Conservation (phyloP, 495 filamentous ascomycete genomes). For the Geoglossum glabrum region DNA sequence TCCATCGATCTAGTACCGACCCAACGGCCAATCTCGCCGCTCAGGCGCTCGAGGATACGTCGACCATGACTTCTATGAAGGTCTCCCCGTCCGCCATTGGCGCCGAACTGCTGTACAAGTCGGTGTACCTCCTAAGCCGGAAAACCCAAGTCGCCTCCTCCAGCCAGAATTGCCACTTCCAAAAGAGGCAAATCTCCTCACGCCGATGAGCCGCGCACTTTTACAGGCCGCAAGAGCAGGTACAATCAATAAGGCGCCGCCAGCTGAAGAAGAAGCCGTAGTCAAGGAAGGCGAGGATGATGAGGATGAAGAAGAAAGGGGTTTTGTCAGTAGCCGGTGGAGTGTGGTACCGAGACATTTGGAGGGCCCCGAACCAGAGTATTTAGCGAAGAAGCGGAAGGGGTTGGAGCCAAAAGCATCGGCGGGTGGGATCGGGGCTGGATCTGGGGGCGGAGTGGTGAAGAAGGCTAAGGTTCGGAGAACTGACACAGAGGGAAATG, state of each 20-base stretch:
- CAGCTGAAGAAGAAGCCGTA: conserved; percentile 1
- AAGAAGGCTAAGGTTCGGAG: conserved; percentile 60
- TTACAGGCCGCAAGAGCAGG: conserved; percentile 16
- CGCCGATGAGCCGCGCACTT: conserved; percentile 37
- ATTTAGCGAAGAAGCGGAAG: conserved; percentile 70
- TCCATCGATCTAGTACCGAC: conserved; percentile 8
- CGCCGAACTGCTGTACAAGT: conserved; percentile 48
- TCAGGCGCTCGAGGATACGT: conserved; percentile 48
- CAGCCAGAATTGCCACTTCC: conserved; percentile 54
- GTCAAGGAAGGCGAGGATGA: conserved; percentile 18
- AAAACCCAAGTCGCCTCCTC: conserved; percentile 37
- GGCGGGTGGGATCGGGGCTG: conserved; percentile 11
- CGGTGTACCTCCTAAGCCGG: conserved; percentile 37
- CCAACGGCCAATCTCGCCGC: conserved; percentile 42
- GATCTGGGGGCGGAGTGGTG: conserved; percentile 24
- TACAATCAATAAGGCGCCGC: conserved; percentile 5
- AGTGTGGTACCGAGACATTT: conserved; percentile 53
- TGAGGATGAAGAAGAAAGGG: conserved; percentile 26
- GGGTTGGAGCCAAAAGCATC: conserved; percentile 36
- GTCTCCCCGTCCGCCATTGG: conserved; percentile 86
- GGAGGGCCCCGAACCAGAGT: conserved; percentile 57
- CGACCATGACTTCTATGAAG: conserved; percentile 92
- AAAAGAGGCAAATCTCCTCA: conserved; percentile 63
- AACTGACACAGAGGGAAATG: conserved; percentile 55
- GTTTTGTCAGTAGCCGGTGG: conserved; percentile 34